A percentile compares a stretch with the other conserved stretches of the same genome.
Conservation (phyloP, 2,329 filamentous ascomycete species). For the Alternaria brassicae region DNA sequence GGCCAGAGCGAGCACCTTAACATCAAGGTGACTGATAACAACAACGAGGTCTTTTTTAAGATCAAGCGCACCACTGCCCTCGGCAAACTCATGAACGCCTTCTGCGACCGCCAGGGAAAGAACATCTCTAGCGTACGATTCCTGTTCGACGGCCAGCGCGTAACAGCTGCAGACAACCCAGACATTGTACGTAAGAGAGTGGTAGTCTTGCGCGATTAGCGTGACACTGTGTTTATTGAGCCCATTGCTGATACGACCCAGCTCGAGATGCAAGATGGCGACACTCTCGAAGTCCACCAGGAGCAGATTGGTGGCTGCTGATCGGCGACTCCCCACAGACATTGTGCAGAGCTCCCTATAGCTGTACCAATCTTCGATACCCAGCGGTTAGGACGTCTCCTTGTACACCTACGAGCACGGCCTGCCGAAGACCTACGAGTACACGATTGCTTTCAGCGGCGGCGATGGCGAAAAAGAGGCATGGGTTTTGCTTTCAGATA, state of each 20-base stretch:
- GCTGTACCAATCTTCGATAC: constrained; percentile 2
- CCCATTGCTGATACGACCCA: constrained; percentile 48
- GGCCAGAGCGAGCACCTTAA: constrained; percentile 83
- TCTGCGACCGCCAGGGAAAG: constrained; percentile 96
- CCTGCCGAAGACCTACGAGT: constrained; percentile 15
- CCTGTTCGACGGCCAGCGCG: constrained; percentile 93
- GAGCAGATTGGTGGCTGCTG: constrained; percentile 87
- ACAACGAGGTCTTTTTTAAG: constrained; percentile 99
- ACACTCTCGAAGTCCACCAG: constrained; percentile 96
- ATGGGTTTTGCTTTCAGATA: constrained; percentile 24
- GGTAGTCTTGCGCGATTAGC: background rate
- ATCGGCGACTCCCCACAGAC: constrained; percentile 5
- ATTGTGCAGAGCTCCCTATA: constrained; percentile 10
- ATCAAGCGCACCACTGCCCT: constrained; percentile 97
- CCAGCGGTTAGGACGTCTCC: background rate
- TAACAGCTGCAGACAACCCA: constrained; percentile 87
- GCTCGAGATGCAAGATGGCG: constrained; percentile 97
- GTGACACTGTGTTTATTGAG: background rate
- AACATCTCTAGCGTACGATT: constrained; percentile 84
- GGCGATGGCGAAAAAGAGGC: constrained; percentile 27
- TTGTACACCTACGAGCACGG: constrained; percentile 11
- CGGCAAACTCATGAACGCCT: constrained; percentile 98
- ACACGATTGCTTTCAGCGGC: constrained; percentile 26
- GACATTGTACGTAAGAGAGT: constrained; percentile 74
- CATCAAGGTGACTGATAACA: constrained; percentile 99